Base-by-base conservation (phyloP, 768 basidiomycete genomes). In the Lactarius quietus region DNA sequence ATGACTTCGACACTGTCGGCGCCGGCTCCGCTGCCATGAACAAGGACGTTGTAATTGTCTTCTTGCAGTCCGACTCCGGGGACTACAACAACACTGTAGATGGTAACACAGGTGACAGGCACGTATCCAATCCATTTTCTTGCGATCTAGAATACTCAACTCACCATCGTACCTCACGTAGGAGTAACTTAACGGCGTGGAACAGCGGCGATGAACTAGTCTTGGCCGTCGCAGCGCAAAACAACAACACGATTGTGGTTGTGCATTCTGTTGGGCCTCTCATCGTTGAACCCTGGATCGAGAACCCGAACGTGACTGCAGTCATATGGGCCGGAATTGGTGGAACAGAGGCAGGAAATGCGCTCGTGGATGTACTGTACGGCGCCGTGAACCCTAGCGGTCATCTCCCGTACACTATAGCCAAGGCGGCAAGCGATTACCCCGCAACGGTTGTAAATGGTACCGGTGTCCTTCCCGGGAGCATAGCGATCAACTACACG, bases 231-330 rank as follows among this genome's bases (percentile, higher is more conserved):
- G 92, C 93, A 0, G 79, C 83, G 6, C 81, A 84, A 0, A 87
- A 86, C 75, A 83, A 78, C 67, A 92, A 92, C 73, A 92, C 90
- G 6, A 82, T 95, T 60, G 94, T 93, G 29, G 83, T 95, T 18
- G 78, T 90, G 2, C 87, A 93, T 74, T 85, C 85, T 8, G 89
- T 92, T 36, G 93, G 93, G 3, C 87, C 89, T 0, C 82, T 90
- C 3, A 75, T 80, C 57, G 72, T 84, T n/a, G 83, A 93, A 74
- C 72, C 80, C 9, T 94, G 92, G 91, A 86, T 86, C 31, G 80
- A 82, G 14, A 82, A 94, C 66, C 85, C 90, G 2, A 94, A 94
- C 66, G 82, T 87, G 69, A 86, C 86, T 6, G 86, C 79, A 2
- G 83, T 87, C 29, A n/a, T 70, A 23, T 80, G 80, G 81, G 81